phyloP scores from a whole-genome alignment of 495 filamentous ascomycete species.

The Trichoderma reesei region DNA sequence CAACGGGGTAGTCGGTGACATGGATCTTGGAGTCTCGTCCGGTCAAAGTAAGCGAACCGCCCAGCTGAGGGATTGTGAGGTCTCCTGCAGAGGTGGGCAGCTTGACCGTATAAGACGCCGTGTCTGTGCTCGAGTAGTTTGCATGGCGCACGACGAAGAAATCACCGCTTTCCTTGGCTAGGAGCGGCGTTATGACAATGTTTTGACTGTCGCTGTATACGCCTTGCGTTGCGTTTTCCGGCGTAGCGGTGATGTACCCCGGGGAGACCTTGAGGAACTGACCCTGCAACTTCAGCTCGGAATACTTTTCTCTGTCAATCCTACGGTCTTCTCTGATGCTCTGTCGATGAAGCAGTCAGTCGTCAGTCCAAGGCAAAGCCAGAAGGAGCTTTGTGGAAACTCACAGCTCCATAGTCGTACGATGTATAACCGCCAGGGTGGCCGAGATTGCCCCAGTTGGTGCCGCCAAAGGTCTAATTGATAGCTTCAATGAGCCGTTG shows the following conservation, averaged over 20 bases:
- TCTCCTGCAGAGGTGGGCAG: slow-evolving; percentile 1
- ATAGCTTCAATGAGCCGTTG: neutral
- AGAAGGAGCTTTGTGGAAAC: neutral
- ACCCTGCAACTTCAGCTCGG: slow-evolving; percentile 62
- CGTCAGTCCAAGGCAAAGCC: neutral
- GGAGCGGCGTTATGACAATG: slow-evolving; percentile 50
- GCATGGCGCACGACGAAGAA: slow-evolving; percentile 60
- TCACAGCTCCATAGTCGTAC: slow-evolving; percentile 58
- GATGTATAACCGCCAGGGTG: slow-evolving; percentile 63
- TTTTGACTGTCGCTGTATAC: slow-evolving; percentile 39
- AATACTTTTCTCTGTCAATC: slow-evolving; percentile 65
- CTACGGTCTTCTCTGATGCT: slow-evolving; percentile 56
- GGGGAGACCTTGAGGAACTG: slow-evolving; percentile 64
- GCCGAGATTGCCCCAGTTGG: slow-evolving; percentile 79
- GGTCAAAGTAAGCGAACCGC: slow-evolving; percentile 22
- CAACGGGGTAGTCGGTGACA: slow-evolving; percentile 40
- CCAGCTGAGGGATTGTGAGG: neutral
- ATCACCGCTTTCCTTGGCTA: slow-evolving; percentile 32
- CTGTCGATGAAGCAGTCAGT: slow-evolving; percentile 33
- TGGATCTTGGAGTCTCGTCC: slow-evolving; percentile 42
- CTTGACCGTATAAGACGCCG: slow-evolving; percentile 26
- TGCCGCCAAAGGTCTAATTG: slow-evolving; percentile 54
- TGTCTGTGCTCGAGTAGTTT: slow-evolving; percentile 42
- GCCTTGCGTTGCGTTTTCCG: slow-evolving; percentile 25
- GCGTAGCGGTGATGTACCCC: slow-evolving; percentile 50